Conservation (phyloP, 2,329 filamentous ascomycete genomes). For the Coleophoma cylindrospora region DNA sequence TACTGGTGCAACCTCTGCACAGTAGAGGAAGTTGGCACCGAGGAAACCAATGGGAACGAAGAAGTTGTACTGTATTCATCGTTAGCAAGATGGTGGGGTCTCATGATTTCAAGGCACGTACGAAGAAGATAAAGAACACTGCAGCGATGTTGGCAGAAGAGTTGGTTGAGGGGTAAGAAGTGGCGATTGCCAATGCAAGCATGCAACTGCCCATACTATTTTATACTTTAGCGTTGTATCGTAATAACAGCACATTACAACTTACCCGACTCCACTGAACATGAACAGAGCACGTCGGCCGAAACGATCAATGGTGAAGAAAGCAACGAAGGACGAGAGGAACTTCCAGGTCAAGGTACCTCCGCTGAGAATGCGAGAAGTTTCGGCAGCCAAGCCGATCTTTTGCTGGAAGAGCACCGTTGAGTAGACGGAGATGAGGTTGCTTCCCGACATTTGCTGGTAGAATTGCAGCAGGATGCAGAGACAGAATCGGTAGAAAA, state of each 20-base stretch:
- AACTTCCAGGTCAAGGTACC: constrained; percentile 51
- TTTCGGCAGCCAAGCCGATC: constrained; percentile 37
- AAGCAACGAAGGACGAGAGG: constrained; percentile 32
- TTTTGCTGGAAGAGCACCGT: constrained; percentile 44
- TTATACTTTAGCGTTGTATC: constrained; percentile 20
- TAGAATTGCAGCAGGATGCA: constrained; percentile 44
- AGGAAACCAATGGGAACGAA: constrained; percentile 56
- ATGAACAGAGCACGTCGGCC: constrained; percentile 52
- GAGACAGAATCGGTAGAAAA: constrained; percentile 43
- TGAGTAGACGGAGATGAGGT: constrained; percentile 36
- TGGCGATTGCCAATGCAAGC: constrained; percentile 46
- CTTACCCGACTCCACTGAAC: constrained; percentile 45
- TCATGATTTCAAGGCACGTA: no score
- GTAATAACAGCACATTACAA: constrained; percentile 45
- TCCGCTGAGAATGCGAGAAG: constrained; percentile 44
- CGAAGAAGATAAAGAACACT: constrained; percentile 49
- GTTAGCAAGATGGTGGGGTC: no score
- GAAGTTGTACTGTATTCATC: constrained; percentile 40
- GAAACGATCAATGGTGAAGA: constrained; percentile 62
- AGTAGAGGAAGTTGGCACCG: constrained; percentile 56
- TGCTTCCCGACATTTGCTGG: constrained; percentile 40
- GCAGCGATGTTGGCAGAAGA: constrained; percentile 42
- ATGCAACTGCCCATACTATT: constrained; percentile 49
- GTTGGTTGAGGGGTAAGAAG: constrained; percentile 40
- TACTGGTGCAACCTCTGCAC: constrained; percentile 50